A percentile compares a stretch with the other conserved stretches of the same genome.
phyloP scores from a whole-genome alignment of 2,329 filamentous ascomycete genomes.

The Clathrospora elynae region DNA sequence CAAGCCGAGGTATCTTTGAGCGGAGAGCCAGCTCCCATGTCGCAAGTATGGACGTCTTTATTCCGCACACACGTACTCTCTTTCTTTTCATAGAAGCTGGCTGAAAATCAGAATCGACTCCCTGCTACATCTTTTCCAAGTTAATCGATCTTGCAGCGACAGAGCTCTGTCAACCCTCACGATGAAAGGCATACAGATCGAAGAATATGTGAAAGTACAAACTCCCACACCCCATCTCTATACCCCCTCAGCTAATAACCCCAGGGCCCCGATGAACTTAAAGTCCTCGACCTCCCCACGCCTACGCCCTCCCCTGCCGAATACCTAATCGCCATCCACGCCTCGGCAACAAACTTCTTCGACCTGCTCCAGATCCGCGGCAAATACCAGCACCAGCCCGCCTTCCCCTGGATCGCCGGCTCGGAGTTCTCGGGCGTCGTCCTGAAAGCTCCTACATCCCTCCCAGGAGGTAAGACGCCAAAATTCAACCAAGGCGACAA shows the following conservation, averaged over 20 bases:
- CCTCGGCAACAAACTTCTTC: constrained; percentile 93
- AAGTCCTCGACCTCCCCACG: constrained; percentile 73
- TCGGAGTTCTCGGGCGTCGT: constrained; percentile 85
- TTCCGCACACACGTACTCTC: not conserved
- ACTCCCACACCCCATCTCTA: constrained; percentile 8
- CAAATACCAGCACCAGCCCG: constrained; percentile 91
- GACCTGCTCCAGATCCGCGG: constrained; percentile 93
- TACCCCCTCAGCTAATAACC: constrained; percentile 7
- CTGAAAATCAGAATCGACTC: too few relatives aligned
- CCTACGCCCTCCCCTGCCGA: constrained; percentile 72
- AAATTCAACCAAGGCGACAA: constrained; percentile 77
- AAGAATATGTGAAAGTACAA: constrained; percentile 73
- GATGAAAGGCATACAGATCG: constrained; percentile 78
- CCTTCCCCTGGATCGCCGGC: constrained; percentile 85
- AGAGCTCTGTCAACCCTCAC: constrained; percentile 10
- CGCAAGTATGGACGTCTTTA: constrained; percentile 4
- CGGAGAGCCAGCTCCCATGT: constrained; percentile 8
- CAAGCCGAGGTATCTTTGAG: constrained; percentile 16
- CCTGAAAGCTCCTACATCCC: constrained; percentile 64
- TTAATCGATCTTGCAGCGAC: too few relatives aligned
- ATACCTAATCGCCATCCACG: constrained; percentile 86
- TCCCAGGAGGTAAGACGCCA: constrained; percentile 51
- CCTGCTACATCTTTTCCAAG: too few relatives aligned
- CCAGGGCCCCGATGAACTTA: constrained; percentile 79
- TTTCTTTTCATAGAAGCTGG: not conserved